These are phyloP conservation scores for Sphagnurus paluster DNA, from an alignment of 1,284 basidiomycete genomes.

Conservation along the genomic window DNA sequence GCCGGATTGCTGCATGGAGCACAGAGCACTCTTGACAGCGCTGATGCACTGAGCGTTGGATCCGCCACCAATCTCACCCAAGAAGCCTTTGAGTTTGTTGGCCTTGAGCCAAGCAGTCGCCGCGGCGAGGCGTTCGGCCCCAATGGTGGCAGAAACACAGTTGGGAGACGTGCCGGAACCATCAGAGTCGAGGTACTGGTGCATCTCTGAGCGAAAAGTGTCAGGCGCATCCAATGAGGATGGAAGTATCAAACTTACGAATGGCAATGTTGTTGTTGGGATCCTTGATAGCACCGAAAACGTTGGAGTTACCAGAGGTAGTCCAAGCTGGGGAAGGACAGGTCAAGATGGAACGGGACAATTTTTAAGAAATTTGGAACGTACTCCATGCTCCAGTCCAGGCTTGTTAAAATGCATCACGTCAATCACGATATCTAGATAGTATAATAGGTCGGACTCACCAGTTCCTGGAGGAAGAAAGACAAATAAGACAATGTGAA, in stretches of 20 bases:
- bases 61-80: conserved; percentile 64
- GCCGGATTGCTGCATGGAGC: conserved; percentile 57
- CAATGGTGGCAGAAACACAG: conserved; percentile 62
- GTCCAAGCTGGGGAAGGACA: conserved; percentile 39
- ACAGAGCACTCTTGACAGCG: conserved; percentile 58
- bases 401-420: conserved; percentile 27
- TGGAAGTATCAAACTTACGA: conserved; percentile 30
- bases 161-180: conserved; percentile 55
- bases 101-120: conserved; percentile 60
- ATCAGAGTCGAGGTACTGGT: conserved; percentile 70
- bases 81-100: conserved; percentile 62
- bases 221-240: neutral
- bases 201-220: conserved; percentile 49
- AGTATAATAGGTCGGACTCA: conserved; percentile 24
- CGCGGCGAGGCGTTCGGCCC: conserved; percentile 52
- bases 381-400: conserved; percentile 52
- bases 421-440: neutral
- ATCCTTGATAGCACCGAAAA: conserved; percentile 53
- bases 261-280: conserved; percentile 64
- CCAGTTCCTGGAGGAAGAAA: conserved; percentile 34
- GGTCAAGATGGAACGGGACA: conserved; percentile 1
- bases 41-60: conserved; percentile 50
- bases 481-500: neutral
- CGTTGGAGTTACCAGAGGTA: conserved; percentile 56
- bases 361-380: conserved; percentile 13